These are phyloP conservation scores for Colletotrichum simmondsii DNA, from an alignment of 2,329 filamentous ascomycete species.

Conservation along the genomic window DNA sequence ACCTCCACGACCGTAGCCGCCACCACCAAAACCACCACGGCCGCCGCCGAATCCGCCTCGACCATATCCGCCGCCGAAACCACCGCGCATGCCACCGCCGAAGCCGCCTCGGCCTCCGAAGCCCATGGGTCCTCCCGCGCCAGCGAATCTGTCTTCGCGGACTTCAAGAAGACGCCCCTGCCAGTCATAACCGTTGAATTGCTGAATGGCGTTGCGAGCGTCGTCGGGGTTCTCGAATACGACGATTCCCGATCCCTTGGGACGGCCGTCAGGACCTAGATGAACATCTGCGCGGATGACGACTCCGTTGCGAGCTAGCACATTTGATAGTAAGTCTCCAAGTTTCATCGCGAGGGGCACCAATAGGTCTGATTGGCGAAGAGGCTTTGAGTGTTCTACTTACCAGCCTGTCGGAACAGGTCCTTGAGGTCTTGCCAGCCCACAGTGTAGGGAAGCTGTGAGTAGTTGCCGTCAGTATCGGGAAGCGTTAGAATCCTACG, in stretches of 20 bases:
- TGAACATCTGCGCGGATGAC: slow-evolving; percentile 98
- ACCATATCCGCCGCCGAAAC: slow-evolving; percentile 64
- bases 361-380: slow-evolving; percentile 5
- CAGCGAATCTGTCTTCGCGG: slow-evolving; percentile 93
- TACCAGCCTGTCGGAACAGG: slow-evolving; percentile 97
- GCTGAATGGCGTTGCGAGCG: slow-evolving; percentile 93
- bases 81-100: slow-evolving; percentile 68
- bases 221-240: slow-evolving; percentile 96
- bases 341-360: slow-evolving; percentile 11
- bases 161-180: slow-evolving; percentile 94
- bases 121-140: slow-evolving; percentile 62
- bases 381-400: slow-evolving; percentile 52
- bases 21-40: slow-evolving; percentile 55
- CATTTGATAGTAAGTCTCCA: background rate
- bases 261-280: slow-evolving; percentile 87
- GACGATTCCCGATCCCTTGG: slow-evolving; percentile 97
- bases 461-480: slow-evolving; percentile 41
- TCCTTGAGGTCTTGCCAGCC: slow-evolving; percentile 99
- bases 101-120: slow-evolving; percentile 70
- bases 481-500: slow-evolving; percentile 31
- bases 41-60: slow-evolving; percentile 58
- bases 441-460: slow-evolving; percentile 93
- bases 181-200: slow-evolving; percentile 99
- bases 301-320: slow-evolving; percentile 70
- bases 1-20: slow-evolving; percentile 48